Base-by-base conservation (phyloP, 768 basidiomycete genomes). In the Collybiopsis confluens region DNA sequence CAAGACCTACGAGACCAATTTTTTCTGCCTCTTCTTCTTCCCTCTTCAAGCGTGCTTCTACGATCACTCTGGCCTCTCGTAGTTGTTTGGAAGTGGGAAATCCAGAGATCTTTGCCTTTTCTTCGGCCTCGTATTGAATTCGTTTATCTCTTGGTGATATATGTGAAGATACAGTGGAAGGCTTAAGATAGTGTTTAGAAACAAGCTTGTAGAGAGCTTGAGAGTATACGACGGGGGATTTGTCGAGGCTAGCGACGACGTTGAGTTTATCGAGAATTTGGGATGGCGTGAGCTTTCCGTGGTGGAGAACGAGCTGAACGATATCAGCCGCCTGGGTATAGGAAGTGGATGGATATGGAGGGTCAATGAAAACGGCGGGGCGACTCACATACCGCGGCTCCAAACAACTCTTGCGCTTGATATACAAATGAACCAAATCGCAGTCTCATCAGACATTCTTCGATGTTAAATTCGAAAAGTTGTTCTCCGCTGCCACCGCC, bases 31-130 rank as follows among this genome's bases (percentile, higher is more conserved):
- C 89, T 55, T 83, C 83, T 59, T 89, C 85, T 59, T 92, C 85
- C 45, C 81, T 70, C 61, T 78, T 82, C 20, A 90, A 62, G 49
- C 87, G 77, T 48, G 79, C 78, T 35, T 73, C 73, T 0, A 88
- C 91, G 18, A 75, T 66, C 62, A 85, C 82, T 62, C 84, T 90
- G 20, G 85, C 83, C 60, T 88, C 74, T 15, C 85, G 77, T 7
- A 94, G 72, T 60, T 92, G 84, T 65, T 85, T 92, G 3, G 90
- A 82, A 4, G 89, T 88, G 1, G 90, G 89, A 60, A 92, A 88
- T 1, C 88, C 88, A 1, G 72, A 57, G 1, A 90, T 83, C 68
- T 85, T 89, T 4, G 73, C 74, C 65, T 82, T 88, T 67, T 90
- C 89, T 61, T 93, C 90, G 0, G 73, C 74, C 64, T 91, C 90